Base-by-base conservation (phyloP, 345 rosid species). In the Ceriops decandra region DNA sequence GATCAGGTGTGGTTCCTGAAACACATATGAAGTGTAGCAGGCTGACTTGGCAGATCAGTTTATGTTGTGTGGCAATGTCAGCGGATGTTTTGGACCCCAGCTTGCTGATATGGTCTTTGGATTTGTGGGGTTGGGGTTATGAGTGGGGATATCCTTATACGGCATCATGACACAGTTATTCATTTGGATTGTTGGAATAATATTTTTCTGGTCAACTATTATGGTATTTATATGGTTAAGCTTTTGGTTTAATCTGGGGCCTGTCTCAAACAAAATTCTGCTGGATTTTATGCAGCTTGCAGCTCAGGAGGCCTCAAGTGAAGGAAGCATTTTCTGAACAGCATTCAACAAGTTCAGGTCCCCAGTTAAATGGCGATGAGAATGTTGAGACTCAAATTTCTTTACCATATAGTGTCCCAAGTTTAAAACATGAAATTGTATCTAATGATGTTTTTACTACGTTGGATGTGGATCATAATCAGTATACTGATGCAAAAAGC, bases 301-400 rank as follows among this genome's bases (percentile, higher is more conserved):
- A n/a, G 36, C 57, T 53, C 53, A 86, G 75, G 84, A 77, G 82
- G 49, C 83, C 76, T 64, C 88, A 80, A 58, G 76, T 76, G 70
- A 89, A 86, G 81, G 87, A 88, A 80, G 75, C 75, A 4, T 79
- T 85, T 24, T 71, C 85, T 19, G 74, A 82, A 73, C 81, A 71
- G 62, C 79, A 74, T 57, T 76, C 83, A 8, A 62, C 78, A 7
- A 70, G 28, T 22, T 80, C 85, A 9, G 81, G 79, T 73, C 71
- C 76, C 36, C 77, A 64, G 61, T 35, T 76, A 7, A 77, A 27
- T 28, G 73, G 62, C 1, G 84, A 79, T 28, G 92, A 81, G 58
- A 84, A 86, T 31, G 68, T 78, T 1, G 88, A 80, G 46, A 31
- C 75, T 51, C 84, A 75, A 58, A 73, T 60, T 47, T 68, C 64